Evolutionary conservation across 1,139 yeast species (phyloP), one percentile per base, ranked within the genome.

Genomic region (Meyerozyma elateridarum): DNA sequence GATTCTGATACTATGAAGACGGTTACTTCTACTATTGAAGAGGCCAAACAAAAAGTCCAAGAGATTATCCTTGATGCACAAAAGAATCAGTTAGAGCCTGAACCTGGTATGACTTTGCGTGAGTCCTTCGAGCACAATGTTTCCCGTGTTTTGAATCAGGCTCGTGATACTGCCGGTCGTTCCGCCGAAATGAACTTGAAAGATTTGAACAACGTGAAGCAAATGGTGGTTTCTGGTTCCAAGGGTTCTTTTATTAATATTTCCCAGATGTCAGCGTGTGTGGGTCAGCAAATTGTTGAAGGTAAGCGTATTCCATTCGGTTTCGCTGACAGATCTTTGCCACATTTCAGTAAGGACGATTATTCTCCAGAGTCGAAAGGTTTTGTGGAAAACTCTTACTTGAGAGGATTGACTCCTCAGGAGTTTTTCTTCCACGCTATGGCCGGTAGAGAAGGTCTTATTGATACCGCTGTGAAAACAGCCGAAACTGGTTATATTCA

Each of bases 381-480:
- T 43, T 93, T 93, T 50, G 95, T 93, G 45, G 98, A 91, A 61
- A 93, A 93, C 54, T 93, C 98, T 8, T 93, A 91, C 52, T 73
- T 91, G 54, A 80, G 98, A 71, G 99, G 99, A 26, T 73, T 93
- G 52, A 91, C 98, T 11, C 99, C 99, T 24, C 98, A 91, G 62
- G 98, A 93, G 60, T 93, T 93, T 61, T 93, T 93, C 57, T 91
- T 91, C 83, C 99, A 93, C 59, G 98, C 98, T 35, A 93, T 93
- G 98, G 98, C 98, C 51, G 99, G 99, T 74, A 87, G 99, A 75
- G 99, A 91, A 70, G 99, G 99, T 77, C 76, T 91, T 58, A 91
- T 91, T 60, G 99, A 91, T 76, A 91, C 99, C 37, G 97, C 97
- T 11, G 97, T 89, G 31, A 89, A 89, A 61, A 91, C 98, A 25